A percentile compares a stretch with the other conserved stretches of the same genome.
Evolutionary conservation across 2,329 filamentous ascomycete species (phyloP).

Genomic region (Colletotrichum theobromicola): DNA sequence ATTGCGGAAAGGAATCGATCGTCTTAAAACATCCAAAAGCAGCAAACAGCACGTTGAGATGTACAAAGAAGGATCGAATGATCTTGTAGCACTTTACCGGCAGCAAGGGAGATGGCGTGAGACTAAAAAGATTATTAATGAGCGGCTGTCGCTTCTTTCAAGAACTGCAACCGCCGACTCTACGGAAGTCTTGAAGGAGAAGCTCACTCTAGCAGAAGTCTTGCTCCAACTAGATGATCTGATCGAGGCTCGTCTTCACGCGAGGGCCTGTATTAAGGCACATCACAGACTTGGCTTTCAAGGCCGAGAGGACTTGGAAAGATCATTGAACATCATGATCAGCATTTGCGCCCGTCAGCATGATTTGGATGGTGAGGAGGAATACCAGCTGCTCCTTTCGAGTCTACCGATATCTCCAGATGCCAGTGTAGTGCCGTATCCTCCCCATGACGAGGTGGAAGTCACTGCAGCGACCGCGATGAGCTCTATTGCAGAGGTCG

Average conservation of each 20-base stretch:
- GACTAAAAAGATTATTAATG: not conserved
- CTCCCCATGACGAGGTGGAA: too few relatives aligned
- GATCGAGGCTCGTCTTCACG: not conserved
- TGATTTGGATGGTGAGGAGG: not conserved
- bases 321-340: not conserved
- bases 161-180: not conserved
- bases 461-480: too few relatives aligned
- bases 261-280: not conserved
- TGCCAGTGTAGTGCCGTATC: too few relatives aligned
- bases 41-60: not conserved
- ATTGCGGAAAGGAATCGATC: not conserved
- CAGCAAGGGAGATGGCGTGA: not conserved
- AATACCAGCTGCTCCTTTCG: not conserved
- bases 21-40: not conserved
- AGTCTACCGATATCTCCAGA: not conserved
- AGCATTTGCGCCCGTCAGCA: not conserved
- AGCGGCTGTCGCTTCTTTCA: not conserved
- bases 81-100: not conserved
- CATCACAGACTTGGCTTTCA: not conserved
- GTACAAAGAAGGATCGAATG: too few relatives aligned
- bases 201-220: not conserved
- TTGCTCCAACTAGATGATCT: not conserved
- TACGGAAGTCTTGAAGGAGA: not conserved
- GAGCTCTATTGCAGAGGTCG: too few relatives aligned
- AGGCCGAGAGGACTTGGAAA: not conserved